Percentiles rank a stretch among this genome's conserved stretches.
Conservation (phyloP, 2,329 filamentous ascomycete genomes). For the Elsinoe necatrix region DNA sequence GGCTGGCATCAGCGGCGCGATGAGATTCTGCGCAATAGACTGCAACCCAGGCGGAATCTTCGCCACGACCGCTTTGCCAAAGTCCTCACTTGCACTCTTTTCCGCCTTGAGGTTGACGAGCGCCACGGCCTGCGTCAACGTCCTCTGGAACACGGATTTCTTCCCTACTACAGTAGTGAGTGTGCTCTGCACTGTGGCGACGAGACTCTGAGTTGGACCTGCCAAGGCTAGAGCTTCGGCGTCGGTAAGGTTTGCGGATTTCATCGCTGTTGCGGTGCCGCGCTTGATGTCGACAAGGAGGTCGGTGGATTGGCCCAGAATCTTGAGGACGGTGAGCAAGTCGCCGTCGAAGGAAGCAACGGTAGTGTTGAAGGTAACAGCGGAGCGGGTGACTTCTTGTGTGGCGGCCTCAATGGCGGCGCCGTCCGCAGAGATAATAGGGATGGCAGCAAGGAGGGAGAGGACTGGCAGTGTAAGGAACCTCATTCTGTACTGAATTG, state of each 20-base stretch:
- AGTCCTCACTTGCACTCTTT: background rate
- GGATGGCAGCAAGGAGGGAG: background rate
- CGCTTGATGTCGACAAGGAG: constrained; percentile 3
- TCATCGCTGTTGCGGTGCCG: background rate
- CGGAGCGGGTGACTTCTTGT: constrained; percentile 15
- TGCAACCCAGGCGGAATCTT: constrained; percentile 1
- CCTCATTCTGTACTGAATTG: background rate
- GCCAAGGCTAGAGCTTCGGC: background rate
- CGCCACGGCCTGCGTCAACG: background rate
- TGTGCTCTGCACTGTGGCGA: constrained; percentile 4
- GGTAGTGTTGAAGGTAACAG: background rate
- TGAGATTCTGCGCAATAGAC: background rate
- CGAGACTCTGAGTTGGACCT: background rate
- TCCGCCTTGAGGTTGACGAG: constrained; percentile 2
- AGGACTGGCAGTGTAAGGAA: background rate
- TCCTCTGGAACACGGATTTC: background rate
- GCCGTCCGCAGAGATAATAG: constrained; percentile 16
- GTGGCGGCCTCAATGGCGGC: constrained; percentile 18
- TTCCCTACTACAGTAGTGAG: background rate
- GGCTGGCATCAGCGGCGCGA: background rate
- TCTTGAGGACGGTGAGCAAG: constrained; percentile 18
- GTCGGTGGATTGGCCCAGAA: background rate
- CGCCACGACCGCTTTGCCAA: background rate
- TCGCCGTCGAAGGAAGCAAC: constrained; percentile 18
- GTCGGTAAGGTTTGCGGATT: background rate